Conservation (phyloP, 768 basidiomycete species). For the Lactarius sanguifluus region DNA sequence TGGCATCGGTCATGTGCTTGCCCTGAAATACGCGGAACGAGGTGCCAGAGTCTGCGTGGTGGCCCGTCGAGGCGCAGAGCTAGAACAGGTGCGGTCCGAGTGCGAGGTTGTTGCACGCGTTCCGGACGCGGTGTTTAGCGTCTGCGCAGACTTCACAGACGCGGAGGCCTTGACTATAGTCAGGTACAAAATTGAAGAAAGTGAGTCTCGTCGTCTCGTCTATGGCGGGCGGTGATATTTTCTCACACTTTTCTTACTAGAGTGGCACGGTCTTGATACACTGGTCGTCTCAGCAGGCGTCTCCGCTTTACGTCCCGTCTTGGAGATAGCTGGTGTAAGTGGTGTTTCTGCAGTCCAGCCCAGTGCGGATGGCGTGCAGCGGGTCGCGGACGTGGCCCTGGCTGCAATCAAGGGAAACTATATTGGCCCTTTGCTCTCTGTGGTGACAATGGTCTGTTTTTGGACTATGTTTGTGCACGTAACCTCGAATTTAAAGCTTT, state of each 20-base stretch:
- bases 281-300: slow-evolving; percentile 81
- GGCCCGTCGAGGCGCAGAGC: slow-evolving; percentile 55
- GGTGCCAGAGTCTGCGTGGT: slow-evolving; percentile 77
- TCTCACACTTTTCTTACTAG: slow-evolving; percentile 40
- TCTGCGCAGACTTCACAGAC: slow-evolving; percentile 62
- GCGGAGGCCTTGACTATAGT: slow-evolving; percentile 67
- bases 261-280: slow-evolving; percentile 82
- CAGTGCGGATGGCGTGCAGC: slow-evolving; percentile 58
- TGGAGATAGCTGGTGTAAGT: slow-evolving; percentile 64
- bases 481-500: slow-evolving; percentile 6
- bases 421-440: slow-evolving; percentile 65
- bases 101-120: slow-evolving; percentile 41
- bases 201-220: slow-evolving; percentile 43
- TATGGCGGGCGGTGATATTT: not conserved
- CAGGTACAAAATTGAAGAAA: slow-evolving; percentile 49
- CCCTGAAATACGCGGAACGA: slow-evolving; percentile 66
- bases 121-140: slow-evolving; percentile 42
- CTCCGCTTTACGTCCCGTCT: slow-evolving; percentile 73
- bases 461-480: not conserved
- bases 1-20: slow-evolving; percentile 75
- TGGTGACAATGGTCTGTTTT: slow-evolving; percentile 64
- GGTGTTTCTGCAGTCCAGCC: slow-evolving; percentile 37
- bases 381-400: slow-evolving; percentile 53
- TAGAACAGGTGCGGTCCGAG: slow-evolving; percentile 62
- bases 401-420: slow-evolving; percentile 66